phyloP scores from a whole-genome alignment of 176 grass and related monocot species.

The Ensete ventricosum region DNA sequence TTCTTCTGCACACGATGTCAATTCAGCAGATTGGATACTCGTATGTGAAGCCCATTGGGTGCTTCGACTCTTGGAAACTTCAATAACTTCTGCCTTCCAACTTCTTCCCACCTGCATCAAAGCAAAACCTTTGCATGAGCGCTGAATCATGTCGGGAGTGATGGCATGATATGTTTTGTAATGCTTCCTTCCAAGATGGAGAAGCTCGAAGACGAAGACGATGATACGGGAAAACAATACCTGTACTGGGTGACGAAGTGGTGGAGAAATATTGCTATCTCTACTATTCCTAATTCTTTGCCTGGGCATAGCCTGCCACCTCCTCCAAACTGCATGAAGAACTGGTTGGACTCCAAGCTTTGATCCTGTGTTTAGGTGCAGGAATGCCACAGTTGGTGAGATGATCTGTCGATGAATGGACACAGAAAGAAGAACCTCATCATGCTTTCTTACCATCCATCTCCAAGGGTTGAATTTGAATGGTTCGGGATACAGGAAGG shows the following conservation, averaged over 20 bases:
- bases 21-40: neutral
- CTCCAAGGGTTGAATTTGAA: slow-evolving; percentile 19
- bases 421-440: neutral
- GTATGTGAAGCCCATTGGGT: slow-evolving; percentile 16
- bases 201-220: too few species aligned
- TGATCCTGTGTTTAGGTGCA: neutral
- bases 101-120: slow-evolving; percentile 18
- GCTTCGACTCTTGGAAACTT: slow-evolving; percentile 24
- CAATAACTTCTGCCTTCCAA: slow-evolving; percentile 10
- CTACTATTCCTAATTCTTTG: slow-evolving; percentile 15
- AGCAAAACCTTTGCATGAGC: neutral
- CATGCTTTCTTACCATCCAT: slow-evolving; percentile 7
- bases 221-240: neutral
- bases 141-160: neutral
- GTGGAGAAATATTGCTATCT: slow-evolving; percentile 14
- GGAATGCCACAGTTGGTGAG: neutral
- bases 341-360: neutral
- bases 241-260: slow-evolving; percentile 19
- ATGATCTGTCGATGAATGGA: neutral
- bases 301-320: slow-evolving; percentile 13
- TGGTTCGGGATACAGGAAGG: slow-evolving; percentile 13
- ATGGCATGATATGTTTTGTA: neutral
- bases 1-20: neutral
- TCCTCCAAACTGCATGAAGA: slow-evolving; percentile 12
- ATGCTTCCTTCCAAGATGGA: too few species aligned